Conservation (phyloP, 1,139 yeast genomes). For the Pichia sp. region DNA sequence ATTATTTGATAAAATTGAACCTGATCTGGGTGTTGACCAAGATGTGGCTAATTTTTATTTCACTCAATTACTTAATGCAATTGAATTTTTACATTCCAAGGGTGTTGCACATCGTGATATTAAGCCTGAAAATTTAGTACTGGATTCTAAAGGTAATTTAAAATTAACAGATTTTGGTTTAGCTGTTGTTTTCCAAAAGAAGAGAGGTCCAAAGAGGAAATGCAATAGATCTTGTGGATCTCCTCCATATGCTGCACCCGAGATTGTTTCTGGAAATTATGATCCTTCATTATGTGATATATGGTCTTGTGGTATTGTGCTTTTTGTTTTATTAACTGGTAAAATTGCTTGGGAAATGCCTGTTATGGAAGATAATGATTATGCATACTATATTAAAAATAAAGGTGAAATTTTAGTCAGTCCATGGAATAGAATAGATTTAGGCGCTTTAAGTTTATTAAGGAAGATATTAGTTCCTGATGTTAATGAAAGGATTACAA, state of each 20-base stretch:
- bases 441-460: constrained; percentile 43
- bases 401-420: constrained; percentile 38
- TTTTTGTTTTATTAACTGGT: constrained; percentile 54
- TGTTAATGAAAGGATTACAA: constrained; percentile 36
- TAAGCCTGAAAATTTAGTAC: constrained; percentile 80
- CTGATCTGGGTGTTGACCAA: constrained; percentile 61
- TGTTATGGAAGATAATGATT: constrained; percentile 40
- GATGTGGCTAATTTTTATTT: constrained; percentile 65
- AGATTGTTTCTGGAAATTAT: constrained; percentile 42
- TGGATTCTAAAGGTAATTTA: constrained; percentile 60
- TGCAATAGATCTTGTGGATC: constrained; percentile 58
- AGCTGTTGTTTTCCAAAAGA: constrained; percentile 52
- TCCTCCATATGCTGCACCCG: constrained; percentile 72
- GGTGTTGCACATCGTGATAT: constrained; percentile 87
- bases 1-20: constrained; percentile 66
- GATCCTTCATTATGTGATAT: constrained; percentile 50
- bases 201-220: constrained; percentile 52
- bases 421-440: constrained; percentile 49
- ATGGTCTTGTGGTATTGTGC: constrained; percentile 60
- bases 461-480: constrained; percentile 44
- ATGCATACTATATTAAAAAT: constrained; percentile 33
- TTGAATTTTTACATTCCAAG: constrained; percentile 52
- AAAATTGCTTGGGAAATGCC: constrained; percentile 67
- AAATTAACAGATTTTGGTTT: constrained; percentile 66
- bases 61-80: constrained; percentile 52